Percentiles rank a stretch among this genome's conserved stretches.
Conservation (phyloP, 768 basidiomycete genomes). For the Suillus ampliporus region DNA sequence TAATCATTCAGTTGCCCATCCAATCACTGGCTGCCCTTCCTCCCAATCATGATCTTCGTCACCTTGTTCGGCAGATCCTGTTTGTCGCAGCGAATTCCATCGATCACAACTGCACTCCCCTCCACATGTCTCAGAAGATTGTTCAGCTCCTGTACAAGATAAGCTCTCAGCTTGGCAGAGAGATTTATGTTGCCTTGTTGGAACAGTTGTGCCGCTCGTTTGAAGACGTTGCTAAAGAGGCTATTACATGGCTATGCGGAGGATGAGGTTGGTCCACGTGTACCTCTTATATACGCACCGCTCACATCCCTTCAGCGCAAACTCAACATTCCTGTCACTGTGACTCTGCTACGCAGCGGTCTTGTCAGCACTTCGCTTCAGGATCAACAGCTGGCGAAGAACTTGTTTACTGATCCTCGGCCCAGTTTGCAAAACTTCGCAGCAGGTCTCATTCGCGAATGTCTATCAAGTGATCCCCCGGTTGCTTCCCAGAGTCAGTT, state of each 20-base stretch:
- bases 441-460: constrained; percentile 85
- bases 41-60: constrained; percentile 85
- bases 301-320: constrained; percentile 69
- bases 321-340: constrained; percentile 93
- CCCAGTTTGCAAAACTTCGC: constrained; percentile 81
- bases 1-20: constrained; percentile 75
- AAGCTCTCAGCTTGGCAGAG: constrained; percentile 81
- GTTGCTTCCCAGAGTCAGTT: constrained; percentile 83
- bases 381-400: constrained; percentile 91
- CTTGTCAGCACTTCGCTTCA: constrained; percentile 78
- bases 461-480: constrained; percentile 80
- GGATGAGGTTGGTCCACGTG: constrained; percentile 74
- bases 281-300: constrained; percentile 1
- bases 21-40: constrained; percentile 74
- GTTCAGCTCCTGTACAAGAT: constrained; percentile 96
- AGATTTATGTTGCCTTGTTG: constrained; percentile 90
- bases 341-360: constrained; percentile 83
- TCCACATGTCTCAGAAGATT: constrained; percentile 95
- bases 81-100: constrained; percentile 78
- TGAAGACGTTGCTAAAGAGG: constrained; percentile 94
- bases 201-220: constrained; percentile 89
- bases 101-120: constrained; percentile 84
- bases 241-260: constrained; percentile 97
- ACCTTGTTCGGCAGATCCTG: constrained; percentile 83
- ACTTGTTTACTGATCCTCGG: constrained; percentile 78